Base-by-base conservation (phyloP, 140 eudicot species). In the Eryngium alpinum region DNA sequence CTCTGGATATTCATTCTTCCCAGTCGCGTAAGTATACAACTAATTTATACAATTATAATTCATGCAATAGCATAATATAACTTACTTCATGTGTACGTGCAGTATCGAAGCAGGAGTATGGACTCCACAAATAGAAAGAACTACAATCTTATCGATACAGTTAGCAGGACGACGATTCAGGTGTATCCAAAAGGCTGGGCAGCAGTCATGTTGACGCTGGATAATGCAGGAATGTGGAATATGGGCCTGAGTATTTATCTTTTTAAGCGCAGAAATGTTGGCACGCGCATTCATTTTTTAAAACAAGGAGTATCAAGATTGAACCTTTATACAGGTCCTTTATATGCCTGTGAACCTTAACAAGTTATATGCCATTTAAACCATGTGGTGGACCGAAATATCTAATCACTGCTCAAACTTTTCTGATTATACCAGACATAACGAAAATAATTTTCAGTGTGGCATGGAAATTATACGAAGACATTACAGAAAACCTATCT, bases 121-220 rank as follows among this genome's bases (percentile, higher is more conserved):
- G 89, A 62, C 43, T 83, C 90, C 90, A 1, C 84, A 87, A 75
- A 84, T 75, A 87, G 90, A 72, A 81, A 81, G 87, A 84, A 84
- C 86, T 87, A 87, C 90, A 87, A 87, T 81, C 75, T 87, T 31
- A 22, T 87, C 32, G 90, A 87, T 50, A 77, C 87, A 5, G 82
- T 81, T 33, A 87, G 90, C 84, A 81, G 90, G 86, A 77, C 80
- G 67, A 87, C 83, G 22, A 79, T 87, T 34, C 90, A 87, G 53
- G 90, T 87, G 33, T 87, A 87, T 80, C 90, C 90, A 0, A 80
- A 80, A 78, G 82, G 87, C n/a, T 87, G 90, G 90, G 87, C 90
- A 6, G 89, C 87, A 1, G 21, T 86, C 10, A 84, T 86, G 89
- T 34, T 82, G 28, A 86, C 89, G 1, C 51, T 86, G 16, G 89